Conservation (phyloP, 1,284 basidiomycete genomes). For the Coniferiporia sulphurascens region DNA sequence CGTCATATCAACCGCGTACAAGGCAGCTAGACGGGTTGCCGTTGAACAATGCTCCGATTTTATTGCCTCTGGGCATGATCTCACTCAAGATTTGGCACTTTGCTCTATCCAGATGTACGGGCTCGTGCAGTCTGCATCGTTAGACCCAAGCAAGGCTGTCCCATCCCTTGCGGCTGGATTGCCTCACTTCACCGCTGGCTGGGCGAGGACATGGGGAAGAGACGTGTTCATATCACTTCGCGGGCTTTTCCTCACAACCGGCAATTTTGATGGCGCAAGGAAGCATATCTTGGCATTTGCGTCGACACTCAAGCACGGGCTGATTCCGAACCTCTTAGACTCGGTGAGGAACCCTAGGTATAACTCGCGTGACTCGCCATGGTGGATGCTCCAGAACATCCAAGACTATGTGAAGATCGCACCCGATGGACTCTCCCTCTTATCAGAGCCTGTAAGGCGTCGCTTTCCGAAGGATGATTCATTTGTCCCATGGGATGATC, state of each 20-base stretch:
- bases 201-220: constrained; percentile 96
- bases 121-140: constrained; percentile 80
- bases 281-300: constrained; percentile 88
- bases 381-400: constrained; percentile 99
- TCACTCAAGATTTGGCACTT: constrained; percentile 85
- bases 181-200: constrained; percentile 86
- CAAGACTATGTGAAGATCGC: constrained; percentile 89
- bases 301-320: constrained; percentile 80
- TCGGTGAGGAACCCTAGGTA: constrained; percentile 83
- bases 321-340: constrained; percentile 92
- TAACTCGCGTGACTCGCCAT: constrained; percentile 89
- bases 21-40: constrained; percentile 74
- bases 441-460: constrained; percentile 80
- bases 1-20: constrained; percentile 86
- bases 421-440: constrained; percentile 78
- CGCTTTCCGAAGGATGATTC: constrained; percentile 92
- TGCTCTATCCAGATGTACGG: constrained; percentile 92
- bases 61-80: constrained; percentile 76
- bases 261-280: constrained; percentile 81
- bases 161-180: constrained; percentile 91
- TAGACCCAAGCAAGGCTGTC: constrained; percentile 64
- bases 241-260: constrained; percentile 89
- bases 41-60: constrained; percentile 87
- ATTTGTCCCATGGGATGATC: constrained; percentile 91
- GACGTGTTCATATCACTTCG: constrained; percentile 93